Evolutionary conservation across 768 basidiomycete genomes (phyloP).

Genomic region (Lactifluus hygrophoroides): DNA sequence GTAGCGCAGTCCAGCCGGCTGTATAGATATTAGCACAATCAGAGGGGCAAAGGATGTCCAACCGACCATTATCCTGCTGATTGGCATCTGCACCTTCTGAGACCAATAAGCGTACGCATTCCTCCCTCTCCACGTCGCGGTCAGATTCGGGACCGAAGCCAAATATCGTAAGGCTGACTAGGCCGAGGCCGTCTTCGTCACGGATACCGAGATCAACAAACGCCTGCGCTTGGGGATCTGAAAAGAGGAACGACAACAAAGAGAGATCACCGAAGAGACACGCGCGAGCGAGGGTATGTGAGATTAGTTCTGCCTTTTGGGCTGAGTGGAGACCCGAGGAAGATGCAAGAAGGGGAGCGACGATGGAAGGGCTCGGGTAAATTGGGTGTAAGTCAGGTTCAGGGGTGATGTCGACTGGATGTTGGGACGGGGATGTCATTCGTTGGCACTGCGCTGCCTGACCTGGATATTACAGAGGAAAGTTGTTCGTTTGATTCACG

Average conservation of each 20-base stretch:
- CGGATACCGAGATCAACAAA: constrained; percentile 58
- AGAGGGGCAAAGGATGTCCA: constrained; percentile 19
- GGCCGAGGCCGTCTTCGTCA: constrained; percentile 81
- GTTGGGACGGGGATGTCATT: constrained; percentile 30
- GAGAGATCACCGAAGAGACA: constrained; percentile 72
- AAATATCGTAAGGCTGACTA: constrained; percentile 70
- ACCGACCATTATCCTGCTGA: constrained; percentile 53
- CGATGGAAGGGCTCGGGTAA: constrained; percentile 57
- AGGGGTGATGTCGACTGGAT: constrained; percentile 48
- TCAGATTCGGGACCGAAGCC: constrained; percentile 79
- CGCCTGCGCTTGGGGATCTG: constrained; percentile 55
- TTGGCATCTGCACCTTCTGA: constrained; percentile 66
- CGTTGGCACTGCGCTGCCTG: neutral
- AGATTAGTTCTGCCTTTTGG: constrained; percentile 62
- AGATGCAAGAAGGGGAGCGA: constrained; percentile 54
- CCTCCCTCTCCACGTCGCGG: constrained; percentile 83
- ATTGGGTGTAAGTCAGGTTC: constrained; percentile 78
- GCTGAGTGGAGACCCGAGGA: constrained; percentile 57
- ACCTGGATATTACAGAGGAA: neutral
- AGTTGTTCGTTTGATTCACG: neutral
- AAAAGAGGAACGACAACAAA: constrained; percentile 62
- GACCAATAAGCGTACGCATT: constrained; percentile 74
- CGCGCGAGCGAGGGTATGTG: constrained; percentile 66
- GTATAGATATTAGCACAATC: constrained; percentile 4
- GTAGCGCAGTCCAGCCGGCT: constrained; percentile 95